Evolutionary conservation across 208 protist species (phyloP).

Genomic region (Acanthamoeba triangularis): DNA sequence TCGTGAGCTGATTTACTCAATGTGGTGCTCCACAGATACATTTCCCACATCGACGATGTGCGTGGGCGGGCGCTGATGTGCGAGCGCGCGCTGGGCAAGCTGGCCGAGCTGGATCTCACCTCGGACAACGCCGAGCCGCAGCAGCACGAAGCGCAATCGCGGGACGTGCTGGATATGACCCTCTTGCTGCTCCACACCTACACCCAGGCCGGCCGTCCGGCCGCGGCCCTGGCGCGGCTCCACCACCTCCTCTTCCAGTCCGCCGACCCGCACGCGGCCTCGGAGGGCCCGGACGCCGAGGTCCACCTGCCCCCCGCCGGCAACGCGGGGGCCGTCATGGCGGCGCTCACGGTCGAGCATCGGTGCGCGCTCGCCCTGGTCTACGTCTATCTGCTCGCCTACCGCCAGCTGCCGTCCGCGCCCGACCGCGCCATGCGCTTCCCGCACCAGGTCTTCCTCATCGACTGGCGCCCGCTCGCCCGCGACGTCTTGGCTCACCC

Average conservation of each 20-base stretch:
- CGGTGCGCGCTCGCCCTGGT: not conserved
- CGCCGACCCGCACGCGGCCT: not conserved
- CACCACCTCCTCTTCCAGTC: constrained; percentile 22
- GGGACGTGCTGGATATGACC: constrained; percentile 21
- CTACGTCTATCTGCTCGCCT: not conserved
- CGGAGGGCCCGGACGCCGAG: not conserved
- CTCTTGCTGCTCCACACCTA: constrained; percentile 30
- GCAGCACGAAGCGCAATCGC: not conserved
- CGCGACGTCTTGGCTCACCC: not conserved
- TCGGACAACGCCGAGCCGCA: not conserved
- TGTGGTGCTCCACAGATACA: not conserved
- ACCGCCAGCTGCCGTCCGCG: not conserved
- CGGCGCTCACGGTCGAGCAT: constrained; percentile 8
- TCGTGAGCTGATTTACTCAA: not conserved
- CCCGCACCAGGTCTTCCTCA: constrained; percentile 36
- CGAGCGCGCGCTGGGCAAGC: not conserved
- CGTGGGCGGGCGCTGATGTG: not conserved
- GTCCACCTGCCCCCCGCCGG: not conserved
- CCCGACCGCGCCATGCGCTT: constrained; percentile 37
- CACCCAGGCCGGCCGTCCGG: not conserved
- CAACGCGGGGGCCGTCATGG: not conserved
- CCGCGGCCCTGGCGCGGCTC: not conserved
- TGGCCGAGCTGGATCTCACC: not conserved
- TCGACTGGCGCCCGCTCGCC: constrained; percentile 22
- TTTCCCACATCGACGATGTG: not conserved